Evolutionary conservation across 306 rosid species (phyloP).

Genomic region (Trifolium subterraneum): DNA sequence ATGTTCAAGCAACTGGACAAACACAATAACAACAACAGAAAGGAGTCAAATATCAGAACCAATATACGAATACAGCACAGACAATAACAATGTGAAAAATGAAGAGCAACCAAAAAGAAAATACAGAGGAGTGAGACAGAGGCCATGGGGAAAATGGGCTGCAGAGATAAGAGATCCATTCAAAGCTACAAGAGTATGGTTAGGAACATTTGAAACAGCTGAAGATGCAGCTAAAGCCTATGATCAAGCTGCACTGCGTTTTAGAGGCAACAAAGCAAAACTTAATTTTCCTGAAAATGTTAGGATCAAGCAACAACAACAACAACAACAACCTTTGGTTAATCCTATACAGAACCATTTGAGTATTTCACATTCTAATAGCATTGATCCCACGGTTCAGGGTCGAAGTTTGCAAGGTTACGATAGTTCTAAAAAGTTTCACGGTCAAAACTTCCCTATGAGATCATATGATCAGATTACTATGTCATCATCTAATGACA

Average conservation of each 20-base stretch:
- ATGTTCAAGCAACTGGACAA: conserved; percentile 18
- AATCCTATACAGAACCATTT: conserved; percentile 28
- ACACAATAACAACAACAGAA: neutral
- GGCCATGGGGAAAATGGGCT: conserved; percentile 84
- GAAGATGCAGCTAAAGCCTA: conserved; percentile 67
- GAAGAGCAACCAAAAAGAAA: conserved; percentile 44
- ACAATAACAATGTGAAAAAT: conserved; percentile 4
- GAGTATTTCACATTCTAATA: conserved; percentile 10
- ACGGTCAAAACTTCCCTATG: conserved; percentile 4
- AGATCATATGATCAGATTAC: conserved; percentile 40
- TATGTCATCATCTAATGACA: conserved; percentile 33
- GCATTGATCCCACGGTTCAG: conserved; percentile 23
- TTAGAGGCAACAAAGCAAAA: conserved; percentile 71
- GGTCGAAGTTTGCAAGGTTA: conserved; percentile 38
- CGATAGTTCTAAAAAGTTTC: neutral
- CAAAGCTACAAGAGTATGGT: conserved; percentile 67
- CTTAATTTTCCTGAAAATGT: conserved; percentile 77
- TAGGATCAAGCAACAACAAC: conserved; percentile 34
- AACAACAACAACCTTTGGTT: neutral
- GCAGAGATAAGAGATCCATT: conserved; percentile 75
- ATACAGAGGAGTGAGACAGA: conserved; percentile 80
- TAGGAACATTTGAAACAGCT: conserved; percentile 66
- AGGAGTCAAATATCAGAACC: neutral
- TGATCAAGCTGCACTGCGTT: conserved; percentile 65
- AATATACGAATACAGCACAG: conserved; percentile 51